Base-by-base conservation (phyloP, 768 basidiomycete species). In the Boletus fagicola region DNA sequence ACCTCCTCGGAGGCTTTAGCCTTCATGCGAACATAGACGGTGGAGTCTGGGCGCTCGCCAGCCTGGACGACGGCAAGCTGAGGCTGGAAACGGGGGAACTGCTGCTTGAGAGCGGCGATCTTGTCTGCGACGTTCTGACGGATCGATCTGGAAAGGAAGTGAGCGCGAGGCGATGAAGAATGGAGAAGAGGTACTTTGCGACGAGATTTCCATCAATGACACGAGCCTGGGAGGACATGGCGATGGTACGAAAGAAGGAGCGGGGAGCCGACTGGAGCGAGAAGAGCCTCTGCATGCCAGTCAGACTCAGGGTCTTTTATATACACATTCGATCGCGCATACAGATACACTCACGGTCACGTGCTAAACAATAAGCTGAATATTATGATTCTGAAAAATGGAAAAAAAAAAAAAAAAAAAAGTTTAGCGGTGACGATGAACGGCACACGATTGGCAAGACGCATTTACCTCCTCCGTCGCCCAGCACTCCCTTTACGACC, bases 1-100 rank as follows among this genome's bases (percentile, higher is more conserved):
- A 91, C 88, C 75, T 98, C 93, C 65, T 93, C 85, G 12, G 94
- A 91, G 12, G 97, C 97, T 74, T 95, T 98, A 43, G 84, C 80
- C 76, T 99, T 99, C 96, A 98, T 98, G 68, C 93, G 92, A 63
- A 99, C 87, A 75, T 99, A 99, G 42, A 88, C 87, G 20, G 80
- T 77, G 6, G 95, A 98, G 72, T 98, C 96, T 22, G 93, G 86
- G 57, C 92, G 88, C 31, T 87, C 84, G 53, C 97, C 97, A 50
- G 93, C 94, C 75, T 98, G 97, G 45, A 99, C 83, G 74, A 99
- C 93, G 63, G 85, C 90, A 18, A 99, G 83, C 71, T 87, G 85
- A 13, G 97, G 91, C 66, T 87, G 83, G 78, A 98, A 99, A 22
- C 89, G 88, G n/a, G 95, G 91, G 72, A 82, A 86, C 59, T 76